A percentile compares a stretch with the other conserved stretches of the same genome.
phyloP scores from a whole-genome alignment of 139 green algal genomes.

The Pleodorina starrii region DNA sequence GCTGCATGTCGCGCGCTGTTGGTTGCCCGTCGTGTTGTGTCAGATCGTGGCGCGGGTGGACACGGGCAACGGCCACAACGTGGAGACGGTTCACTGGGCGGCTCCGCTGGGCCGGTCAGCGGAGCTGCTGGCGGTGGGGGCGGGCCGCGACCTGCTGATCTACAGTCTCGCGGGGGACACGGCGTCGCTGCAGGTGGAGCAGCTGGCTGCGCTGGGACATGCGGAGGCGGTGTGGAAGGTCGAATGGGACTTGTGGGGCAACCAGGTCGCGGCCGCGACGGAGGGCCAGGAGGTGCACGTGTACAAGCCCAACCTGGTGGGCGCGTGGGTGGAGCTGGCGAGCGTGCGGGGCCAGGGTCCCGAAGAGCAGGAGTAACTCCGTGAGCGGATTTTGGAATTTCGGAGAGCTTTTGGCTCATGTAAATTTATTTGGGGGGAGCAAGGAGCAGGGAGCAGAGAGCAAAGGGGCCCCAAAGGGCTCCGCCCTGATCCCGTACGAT shows the following conservation, averaged over 20 bases:
- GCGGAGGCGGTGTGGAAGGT: slow-evolving; percentile 54
- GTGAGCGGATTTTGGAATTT: too few species aligned
- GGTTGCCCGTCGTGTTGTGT: background rate
- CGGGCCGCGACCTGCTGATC: slow-evolving; percentile 52
- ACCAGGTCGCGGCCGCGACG: slow-evolving; percentile 54
- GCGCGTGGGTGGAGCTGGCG: slow-evolving; percentile 29
- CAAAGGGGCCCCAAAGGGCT: too few species aligned
- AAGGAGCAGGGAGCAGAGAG: too few species aligned
- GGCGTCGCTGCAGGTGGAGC: background rate
- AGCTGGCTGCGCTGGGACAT: slow-evolving; percentile 38
- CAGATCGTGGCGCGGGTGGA: slow-evolving; percentile 4
- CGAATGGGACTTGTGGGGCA: slow-evolving; percentile 65
- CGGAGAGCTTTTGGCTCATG: too few species aligned
- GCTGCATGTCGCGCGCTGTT: too few species aligned
- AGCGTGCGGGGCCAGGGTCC: slow-evolving; percentile 7
- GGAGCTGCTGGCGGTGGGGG: slow-evolving; percentile 59
- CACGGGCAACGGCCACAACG: background rate
- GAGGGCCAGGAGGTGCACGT: slow-evolving; percentile 50
- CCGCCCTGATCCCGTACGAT: too few species aligned
- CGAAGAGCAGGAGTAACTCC: background rate
- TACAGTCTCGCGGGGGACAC: slow-evolving; percentile 54
- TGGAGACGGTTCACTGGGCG: slow-evolving; percentile 59
- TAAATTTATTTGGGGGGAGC: too few species aligned
- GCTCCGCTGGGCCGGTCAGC: slow-evolving; percentile 52
- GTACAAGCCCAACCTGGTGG: slow-evolving; percentile 57